phyloP scores from a whole-genome alignment of 345 rosid species.

The Camelina laxa region DNA sequence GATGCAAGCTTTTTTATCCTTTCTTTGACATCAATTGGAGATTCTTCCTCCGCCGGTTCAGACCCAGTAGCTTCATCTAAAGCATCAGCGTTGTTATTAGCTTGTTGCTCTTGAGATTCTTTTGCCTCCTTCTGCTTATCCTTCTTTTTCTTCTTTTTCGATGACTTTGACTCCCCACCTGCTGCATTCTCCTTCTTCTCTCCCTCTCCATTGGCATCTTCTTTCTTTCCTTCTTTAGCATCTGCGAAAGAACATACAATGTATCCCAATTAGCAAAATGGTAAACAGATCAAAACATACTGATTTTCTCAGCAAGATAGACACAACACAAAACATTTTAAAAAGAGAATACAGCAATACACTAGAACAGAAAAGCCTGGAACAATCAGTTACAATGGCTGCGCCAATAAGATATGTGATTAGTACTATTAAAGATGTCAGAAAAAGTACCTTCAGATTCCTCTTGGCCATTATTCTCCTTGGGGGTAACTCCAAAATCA shows the following conservation, averaged over 20 bases:
- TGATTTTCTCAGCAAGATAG: background rate
- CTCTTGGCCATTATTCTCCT: slow-evolving; percentile 58
- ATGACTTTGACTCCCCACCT: slow-evolving; percentile 63
- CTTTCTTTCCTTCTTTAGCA: slow-evolving; percentile 50
- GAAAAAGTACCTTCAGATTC: slow-evolving; percentile 53
- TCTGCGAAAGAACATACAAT: slow-evolving; percentile 39
- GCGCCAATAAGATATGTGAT: background rate
- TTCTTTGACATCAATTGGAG: slow-evolving; percentile 64
- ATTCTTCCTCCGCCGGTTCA: slow-evolving; percentile 52
- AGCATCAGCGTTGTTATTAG: slow-evolving; percentile 26
- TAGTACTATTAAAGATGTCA: background rate
- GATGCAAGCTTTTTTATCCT: slow-evolving; percentile 65
- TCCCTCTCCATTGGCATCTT: slow-evolving; percentile 45
- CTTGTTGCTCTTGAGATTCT: slow-evolving; percentile 54
- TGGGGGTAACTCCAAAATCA: slow-evolving; percentile 60
- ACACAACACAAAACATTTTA: background rate
- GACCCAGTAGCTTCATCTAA: slow-evolving; percentile 42
- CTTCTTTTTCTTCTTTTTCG: slow-evolving; percentile 81
- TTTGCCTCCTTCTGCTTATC: slow-evolving; percentile 67
- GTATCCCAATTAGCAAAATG: background rate
- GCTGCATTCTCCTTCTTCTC: slow-evolving; percentile 66
- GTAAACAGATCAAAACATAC: slow-evolving; percentile 2
- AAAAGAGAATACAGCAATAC: background rate
- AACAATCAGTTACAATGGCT: background rate
- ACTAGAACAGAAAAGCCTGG: background rate